Evolutionary conservation across 2,329 filamentous ascomycete species (phyloP).

Genomic region (Colletotrichum tanaceti): DNA sequence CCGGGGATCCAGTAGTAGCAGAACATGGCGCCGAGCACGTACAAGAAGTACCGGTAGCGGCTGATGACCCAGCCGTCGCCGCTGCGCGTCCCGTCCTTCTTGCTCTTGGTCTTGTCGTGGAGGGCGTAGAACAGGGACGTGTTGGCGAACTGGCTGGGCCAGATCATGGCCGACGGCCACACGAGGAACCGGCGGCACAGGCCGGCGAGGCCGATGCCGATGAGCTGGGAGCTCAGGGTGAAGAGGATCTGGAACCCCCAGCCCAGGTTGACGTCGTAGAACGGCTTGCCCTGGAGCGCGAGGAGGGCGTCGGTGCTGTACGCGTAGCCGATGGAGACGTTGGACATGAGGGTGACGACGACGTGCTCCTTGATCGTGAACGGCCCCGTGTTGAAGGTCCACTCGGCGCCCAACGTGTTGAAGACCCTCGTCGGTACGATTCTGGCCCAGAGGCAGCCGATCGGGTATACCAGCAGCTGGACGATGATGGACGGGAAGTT

Average conservation of each 20-base stretch:
- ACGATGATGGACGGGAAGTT: slow-evolving; percentile 52
- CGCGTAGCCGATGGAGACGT: slow-evolving; percentile 62
- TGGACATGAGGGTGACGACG: slow-evolving; percentile 61
- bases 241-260: slow-evolving; percentile 69
- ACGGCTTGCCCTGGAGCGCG: slow-evolving; percentile 55
- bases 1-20: slow-evolving; percentile 66
- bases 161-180: slow-evolving; percentile 71
- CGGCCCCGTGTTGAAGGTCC: slow-evolving; percentile 53
- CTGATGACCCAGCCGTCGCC: slow-evolving; percentile 58
- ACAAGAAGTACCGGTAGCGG: slow-evolving; percentile 49
- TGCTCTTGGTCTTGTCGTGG: slow-evolving; percentile 55
- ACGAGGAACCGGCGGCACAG: slow-evolving; percentile 67
- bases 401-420: slow-evolving; percentile 52
- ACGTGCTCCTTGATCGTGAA: slow-evolving; percentile 62
- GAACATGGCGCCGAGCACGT: slow-evolving; percentile 56
- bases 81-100: slow-evolving; percentile 53
- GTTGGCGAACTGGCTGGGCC: slow-evolving; percentile 64
- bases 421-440: slow-evolving; percentile 55
- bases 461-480: slow-evolving; percentile 56
- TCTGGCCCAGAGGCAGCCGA: slow-evolving; percentile 58
- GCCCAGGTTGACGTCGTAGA: slow-evolving; percentile 60
- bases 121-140: slow-evolving; percentile 60
- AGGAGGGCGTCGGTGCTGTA: slow-evolving; percentile 55
- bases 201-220: slow-evolving; percentile 71
- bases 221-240: slow-evolving; percentile 67